A percentile compares a stretch with the other conserved stretches of the same genome.
phyloP scores from a whole-genome alignment of 2,329 filamentous ascomycete species.

The Colletotrichum truncatum region DNA sequence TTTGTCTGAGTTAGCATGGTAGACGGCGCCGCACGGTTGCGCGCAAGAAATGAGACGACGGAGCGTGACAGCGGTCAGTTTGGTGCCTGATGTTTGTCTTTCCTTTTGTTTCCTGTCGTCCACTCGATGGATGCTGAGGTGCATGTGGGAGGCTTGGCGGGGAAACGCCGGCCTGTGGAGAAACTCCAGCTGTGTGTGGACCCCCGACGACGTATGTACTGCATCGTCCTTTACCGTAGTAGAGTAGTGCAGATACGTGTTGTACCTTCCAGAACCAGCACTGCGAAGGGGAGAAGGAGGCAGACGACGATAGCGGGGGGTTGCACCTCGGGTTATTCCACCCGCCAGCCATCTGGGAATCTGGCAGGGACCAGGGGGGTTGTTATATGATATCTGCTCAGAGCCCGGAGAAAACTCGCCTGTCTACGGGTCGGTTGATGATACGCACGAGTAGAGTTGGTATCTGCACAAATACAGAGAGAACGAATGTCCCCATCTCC shows the following conservation, averaged over 20 bases:
- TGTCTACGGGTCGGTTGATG: too few relatives aligned
- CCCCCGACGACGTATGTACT: background rate
- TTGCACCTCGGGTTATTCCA: constrained; percentile 11
- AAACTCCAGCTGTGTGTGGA: constrained; percentile 1
- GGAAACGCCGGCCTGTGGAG: constrained; percentile 13
- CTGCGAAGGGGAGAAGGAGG: background rate
- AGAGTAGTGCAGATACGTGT: background rate
- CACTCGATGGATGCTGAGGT: constrained; percentile 13
- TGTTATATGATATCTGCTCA: background rate
- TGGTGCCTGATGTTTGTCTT: background rate
- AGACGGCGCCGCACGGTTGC: constrained; percentile 3
- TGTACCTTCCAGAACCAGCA: constrained; percentile 4
- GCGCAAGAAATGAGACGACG: background rate
- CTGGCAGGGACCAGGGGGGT: background rate
- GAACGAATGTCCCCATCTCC: too few relatives aligned
- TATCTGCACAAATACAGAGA: too few relatives aligned
- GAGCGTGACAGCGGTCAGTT: background rate
- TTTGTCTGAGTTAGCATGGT: background rate
- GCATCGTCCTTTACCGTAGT: background rate
- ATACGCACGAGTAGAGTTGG: too few relatives aligned
- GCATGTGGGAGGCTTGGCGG: constrained; percentile 17
- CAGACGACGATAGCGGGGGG: background rate
- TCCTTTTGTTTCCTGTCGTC: constrained; percentile 5
- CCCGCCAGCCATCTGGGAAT: constrained; percentile 1
- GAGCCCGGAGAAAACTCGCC: too few relatives aligned